Evolutionary conservation across 1,284 basidiomycete genomes (phyloP).

Genomic region (Ganoderma resinaceum): DNA sequence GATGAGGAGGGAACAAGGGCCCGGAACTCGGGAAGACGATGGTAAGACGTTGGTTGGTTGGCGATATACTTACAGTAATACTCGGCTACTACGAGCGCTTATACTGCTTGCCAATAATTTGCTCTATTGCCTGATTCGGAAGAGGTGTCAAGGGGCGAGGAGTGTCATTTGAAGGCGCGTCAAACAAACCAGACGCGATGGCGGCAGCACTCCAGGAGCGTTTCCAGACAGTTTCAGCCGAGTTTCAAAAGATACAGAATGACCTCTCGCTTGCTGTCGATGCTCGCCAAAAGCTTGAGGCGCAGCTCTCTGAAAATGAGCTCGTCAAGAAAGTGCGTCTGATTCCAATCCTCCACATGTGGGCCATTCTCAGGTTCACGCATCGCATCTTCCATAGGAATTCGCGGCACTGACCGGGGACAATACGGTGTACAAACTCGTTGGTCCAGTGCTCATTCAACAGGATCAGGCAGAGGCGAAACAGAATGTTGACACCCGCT

Average conservation of each 20-base stretch:
- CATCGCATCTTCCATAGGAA: slow-evolving; percentile 61
- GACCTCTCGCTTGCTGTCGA: slow-evolving; percentile 80
- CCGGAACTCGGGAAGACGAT: too few species aligned
- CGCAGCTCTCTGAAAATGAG: slow-evolving; percentile 93
- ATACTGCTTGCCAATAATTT: neutral
- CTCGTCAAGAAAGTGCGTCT: slow-evolving; percentile 82
- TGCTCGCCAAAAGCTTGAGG: slow-evolving; percentile 83
- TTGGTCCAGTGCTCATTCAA: slow-evolving; percentile 90
- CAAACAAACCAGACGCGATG: slow-evolving; percentile 36
- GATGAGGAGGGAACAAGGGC: neutral
- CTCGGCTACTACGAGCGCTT: too few species aligned
- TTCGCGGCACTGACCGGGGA: slow-evolving; percentile 78
- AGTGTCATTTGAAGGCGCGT: neutral
- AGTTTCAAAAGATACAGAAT: slow-evolving; percentile 82
- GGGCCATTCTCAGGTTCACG: neutral
- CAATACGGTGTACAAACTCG: slow-evolving; percentile 91
- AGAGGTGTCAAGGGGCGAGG: neutral
- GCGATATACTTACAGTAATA: too few species aligned
- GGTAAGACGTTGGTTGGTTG: too few species aligned
- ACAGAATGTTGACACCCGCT: slow-evolving; percentile 88
- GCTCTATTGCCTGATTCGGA: slow-evolving; percentile 5
- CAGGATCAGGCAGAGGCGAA: slow-evolving; percentile 93
- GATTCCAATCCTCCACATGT: neutral
- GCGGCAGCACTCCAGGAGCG: slow-evolving; percentile 53
- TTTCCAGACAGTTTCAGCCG: slow-evolving; percentile 70